Base-by-base conservation (phyloP, 352 stramenopile species). In the Globisporangium carolinianum region DNA sequence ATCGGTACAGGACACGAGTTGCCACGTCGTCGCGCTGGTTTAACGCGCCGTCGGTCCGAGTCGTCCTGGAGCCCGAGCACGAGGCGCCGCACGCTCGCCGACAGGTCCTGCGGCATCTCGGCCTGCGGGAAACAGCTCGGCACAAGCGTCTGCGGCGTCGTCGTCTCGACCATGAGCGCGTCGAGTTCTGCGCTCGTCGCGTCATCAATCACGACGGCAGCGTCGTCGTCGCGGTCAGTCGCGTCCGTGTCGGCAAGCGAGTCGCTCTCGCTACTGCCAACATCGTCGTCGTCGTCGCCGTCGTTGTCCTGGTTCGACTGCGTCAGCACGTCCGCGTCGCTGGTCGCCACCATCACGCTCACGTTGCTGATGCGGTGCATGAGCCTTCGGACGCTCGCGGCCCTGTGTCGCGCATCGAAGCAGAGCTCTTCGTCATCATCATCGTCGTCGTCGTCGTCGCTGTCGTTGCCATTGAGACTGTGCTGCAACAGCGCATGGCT, bases 1-100 rank as follows among this genome's bases (percentile, higher is more conserved):
- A 51, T 47, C 3, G 73, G 61, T 32, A 62, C 64, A 8, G 84
- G 82, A 47, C 78, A 91, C 56, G 81, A 91, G n/a, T 87, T 79
- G 43, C 78, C 82, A 60, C 84, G 72, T 36, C 72, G 71, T 10
- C 83, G 68, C 5, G 61, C 58, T 49, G 61, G 43, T 17, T 67
- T 7, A 36, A 63, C 55, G 17, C 63, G 47, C 17, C 70, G 53
- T 4, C 65, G 67, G 45, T 91, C 82, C 45, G 77, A 81, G 35
- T 89, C 79, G 36, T 85, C 66, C 63, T 89, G 83, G 7, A 94
- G 64, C 15, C 83, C 65, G 38, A 92, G 83, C 52, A 91, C 82
- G 6, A 94, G 68, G 4, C 82, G 79, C 0, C 84, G 75, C n/a
- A 94, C 66, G 51, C 79, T 90, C 32, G 75, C 75, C 1, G 82